Base-by-base conservation (phyloP, 345 rosid genomes). In the Camelina neglecta region DNA sequence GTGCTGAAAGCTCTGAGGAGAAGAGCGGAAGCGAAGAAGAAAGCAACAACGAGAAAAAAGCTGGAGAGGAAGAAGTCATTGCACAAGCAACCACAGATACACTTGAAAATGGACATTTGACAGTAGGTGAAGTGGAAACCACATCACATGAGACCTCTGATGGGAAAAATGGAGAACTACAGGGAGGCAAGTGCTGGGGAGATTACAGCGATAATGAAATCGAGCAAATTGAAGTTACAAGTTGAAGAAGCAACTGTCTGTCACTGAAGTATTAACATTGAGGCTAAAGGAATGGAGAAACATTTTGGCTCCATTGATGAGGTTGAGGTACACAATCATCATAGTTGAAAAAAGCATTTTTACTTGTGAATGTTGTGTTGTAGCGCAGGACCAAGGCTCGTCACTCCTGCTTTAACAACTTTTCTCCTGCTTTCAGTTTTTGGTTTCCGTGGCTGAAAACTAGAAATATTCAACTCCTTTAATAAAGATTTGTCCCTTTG, bases 171-270 rank as follows among this genome's bases (percentile, higher is more conserved):
- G 82, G 58, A 21, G 85, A 85, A 69, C 86, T 64, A 71, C 84
- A 85, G 69, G 82, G 71, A 66, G 74, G 76, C 77, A 90, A 90
- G 80, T 80, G 88, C 66, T 92, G 96, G 96, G 97, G 93, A 67
- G 97, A 90, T 81, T 83, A 86, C 83, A 90, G 90, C 42, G 99
- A 92, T 63, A 73, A 67, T 24, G 97, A 92, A 83, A 72, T 83
- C 16, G 96, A 93, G 71, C 57, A 72, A 45, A 88, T 85, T 71
- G 96, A 85, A 82, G 90, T 85, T 78, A 71, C 84, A 20, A 72
- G 89, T 71, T 90, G 84, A 92, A 73, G 80, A 35, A 72, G 36
- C 16, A 51, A 35, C 20, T 23, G 33, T 58, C 60, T 71, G 60
- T 56, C 49, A 76, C 31, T 44, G 53, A 77, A 58, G 75, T 71